Evolutionary conservation across 176 grass and related monocot species (phyloP), one percentile per base, ranked within the genome.

Genomic region (Saccharum spontaneum): DNA sequence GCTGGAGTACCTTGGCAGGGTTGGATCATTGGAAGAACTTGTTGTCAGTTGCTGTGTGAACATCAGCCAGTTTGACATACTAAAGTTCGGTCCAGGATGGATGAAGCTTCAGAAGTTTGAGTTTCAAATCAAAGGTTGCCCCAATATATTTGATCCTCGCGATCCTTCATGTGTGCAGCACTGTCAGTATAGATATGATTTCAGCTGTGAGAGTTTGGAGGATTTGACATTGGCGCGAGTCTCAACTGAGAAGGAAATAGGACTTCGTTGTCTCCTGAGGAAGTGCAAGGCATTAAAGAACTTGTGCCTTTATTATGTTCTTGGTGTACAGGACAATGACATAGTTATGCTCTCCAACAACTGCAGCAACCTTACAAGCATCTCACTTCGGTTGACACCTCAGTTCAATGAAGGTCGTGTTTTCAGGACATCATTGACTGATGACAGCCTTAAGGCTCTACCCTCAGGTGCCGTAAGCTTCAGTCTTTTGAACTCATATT

Each of bases 351-450:
- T 93, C 67, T 74, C 84, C 59, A 55, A 82, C 24, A 82, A 16
- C 67, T 85, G 81, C 23, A 68, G 5, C 16, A 89, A 84, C 85
- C 86, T 90, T 60, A 90, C 43, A 85, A 82, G 87, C 79, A 85
- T 93, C 80, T 85, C 91, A 43, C 31, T 93, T 67, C 50, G 44
- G 17, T 24, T 87, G 15, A 28, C 39, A 65, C 70, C 84, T 59
- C 14, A 8, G 16, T 22, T 2, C 43, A 26, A 17, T 48, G 72
- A 75, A 75, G 24, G 6, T 52, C 1, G 0, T 17, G 28, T 52
- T 75, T 54, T 45, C 49, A 79, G 59, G 67, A 80, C 63, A 16
- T 7, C 54, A 15, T 74, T 92, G 24, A 84, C 91, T 11, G 76
- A 92, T 79, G 80, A 83, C 0, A 78, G 76, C 76, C 85, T 90